Conservation (phyloP, 306 rosid species). For the Medicago ruthenica region DNA sequence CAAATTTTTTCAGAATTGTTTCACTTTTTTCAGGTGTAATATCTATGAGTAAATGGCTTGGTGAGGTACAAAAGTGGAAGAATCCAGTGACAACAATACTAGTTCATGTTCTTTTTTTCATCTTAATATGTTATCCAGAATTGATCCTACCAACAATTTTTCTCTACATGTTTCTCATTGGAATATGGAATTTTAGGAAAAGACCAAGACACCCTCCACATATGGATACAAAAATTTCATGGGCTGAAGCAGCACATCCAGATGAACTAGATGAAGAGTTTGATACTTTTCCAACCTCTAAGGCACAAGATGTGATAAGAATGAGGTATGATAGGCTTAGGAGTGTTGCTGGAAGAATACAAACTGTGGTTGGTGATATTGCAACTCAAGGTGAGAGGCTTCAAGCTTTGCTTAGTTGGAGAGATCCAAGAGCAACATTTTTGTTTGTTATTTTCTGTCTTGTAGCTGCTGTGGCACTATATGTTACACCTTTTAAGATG, state of each 20-base stretch:
- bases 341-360: constrained; percentile 60
- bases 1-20: constrained; percentile 76
- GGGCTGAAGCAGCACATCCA: constrained; percentile 81
- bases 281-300: constrained; percentile 76
- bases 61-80: constrained; percentile 77
- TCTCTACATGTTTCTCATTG: constrained; percentile 84
- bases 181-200: constrained; percentile 73
- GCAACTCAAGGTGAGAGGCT: constrained; percentile 56
- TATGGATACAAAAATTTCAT: constrained; percentile 82
- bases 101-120: constrained; percentile 71
- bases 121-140: constrained; percentile 75
- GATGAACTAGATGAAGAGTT: constrained; percentile 65
- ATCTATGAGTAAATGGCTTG: constrained; percentile 72
- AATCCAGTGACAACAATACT: constrained; percentile 70
- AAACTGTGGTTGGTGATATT: constrained; percentile 52
- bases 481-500: constrained; percentile 54
- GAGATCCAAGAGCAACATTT: constrained; percentile 54
- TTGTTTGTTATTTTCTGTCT: constrained; percentile 45
- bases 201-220: constrained; percentile 71
- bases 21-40: constrained; percentile 67
- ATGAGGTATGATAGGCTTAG: constrained; percentile 83
- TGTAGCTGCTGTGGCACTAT: constrained; percentile 50
- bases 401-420: constrained; percentile 46
- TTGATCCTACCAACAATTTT: constrained; percentile 74
- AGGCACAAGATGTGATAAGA: constrained; percentile 57